Evolutionary conservation across 371 early-diverging fungal species (phyloP), one percentile per base, ranked within the genome.

Genomic region (Mortierella sp.): DNA sequence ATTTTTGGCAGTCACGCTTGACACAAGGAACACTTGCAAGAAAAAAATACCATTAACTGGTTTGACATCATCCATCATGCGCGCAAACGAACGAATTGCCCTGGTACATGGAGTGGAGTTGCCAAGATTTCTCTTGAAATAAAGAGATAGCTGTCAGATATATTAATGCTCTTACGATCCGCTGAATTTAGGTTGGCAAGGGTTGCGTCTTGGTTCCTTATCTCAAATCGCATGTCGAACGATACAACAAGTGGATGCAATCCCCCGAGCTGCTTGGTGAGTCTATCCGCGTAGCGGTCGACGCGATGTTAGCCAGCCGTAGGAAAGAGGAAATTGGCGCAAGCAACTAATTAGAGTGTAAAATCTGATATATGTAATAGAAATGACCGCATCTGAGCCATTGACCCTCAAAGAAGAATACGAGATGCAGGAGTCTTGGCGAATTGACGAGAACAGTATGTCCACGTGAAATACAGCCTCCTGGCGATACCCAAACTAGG

Each of bases 241-340:
- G 77, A 65, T 97, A 97, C 82, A 96, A 97, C 84, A 92, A 92
- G 61, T 97, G 98, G 98, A 97, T 97, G 97, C 89, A 96, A 76
- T 93, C 93, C 6, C 94, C 95, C 10, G 94, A 90, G 77, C 86
- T 97, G 38, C 94, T 91, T 67, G 92, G 92, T 90, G 81, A 50
- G 32, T 55, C 52, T n/a, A 10, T 10, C 10, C 3, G 5, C 50
- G 21, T 50, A 15, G 43, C 43, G n/a, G 7, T n/a, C 5, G 50
- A 50, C 19, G 5, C 10, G 15, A 3, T 15, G 15, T 3, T 43
- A 43, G 43, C 15, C 15, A 43, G 10, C 43, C 15, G 3, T 43
- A 10, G 15, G 43, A 10, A 43, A 10, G 10, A 43, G 13, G 43
- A 15, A 43, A 15, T 43, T 1, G 15, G 10, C 10, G 8, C 10